A percentile compares a stretch with the other conserved stretches of the same genome.
phyloP scores from a whole-genome alignment of 768 basidiomycete species.

The Hygrophoropsis aurantiaca region DNA sequence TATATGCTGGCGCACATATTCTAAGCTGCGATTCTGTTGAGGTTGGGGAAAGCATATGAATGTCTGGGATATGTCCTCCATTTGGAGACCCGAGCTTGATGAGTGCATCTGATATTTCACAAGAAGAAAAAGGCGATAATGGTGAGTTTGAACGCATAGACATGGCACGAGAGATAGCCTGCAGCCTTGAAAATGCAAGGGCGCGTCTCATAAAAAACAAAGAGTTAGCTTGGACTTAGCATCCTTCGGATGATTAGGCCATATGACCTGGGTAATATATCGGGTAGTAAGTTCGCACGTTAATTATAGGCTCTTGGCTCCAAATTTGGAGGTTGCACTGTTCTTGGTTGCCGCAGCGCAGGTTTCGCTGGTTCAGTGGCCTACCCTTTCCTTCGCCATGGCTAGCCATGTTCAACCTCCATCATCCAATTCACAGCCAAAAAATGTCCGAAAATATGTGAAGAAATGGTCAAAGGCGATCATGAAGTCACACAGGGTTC shows the following conservation, averaged over 20 bases:
- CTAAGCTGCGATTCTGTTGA: conserved; percentile 35
- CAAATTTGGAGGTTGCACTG: background rate
- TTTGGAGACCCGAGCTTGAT: conserved; percentile 70
- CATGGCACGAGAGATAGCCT: conserved; percentile 15
- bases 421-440: conserved; percentile 8
- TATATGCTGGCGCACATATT: conserved; percentile 81
- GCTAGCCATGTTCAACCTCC: conserved; percentile 6
- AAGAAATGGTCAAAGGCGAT: conserved; percentile 52
- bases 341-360: background rate
- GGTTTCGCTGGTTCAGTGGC: background rate
- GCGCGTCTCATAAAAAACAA: background rate
- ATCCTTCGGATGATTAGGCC: background rate
- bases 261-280: conserved; percentile 1
- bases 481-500: conserved; percentile 71
- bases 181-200: conserved; percentile 4
- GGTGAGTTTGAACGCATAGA: conserved; percentile 13
- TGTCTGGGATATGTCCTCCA: conserved; percentile 82
- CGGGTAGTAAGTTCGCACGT: conserved; percentile 3
- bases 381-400: conserved; percentile 4
- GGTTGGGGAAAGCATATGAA: conserved; percentile 47
- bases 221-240: too few species aligned
- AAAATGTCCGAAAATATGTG: conserved; percentile 32
- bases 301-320: background rate
- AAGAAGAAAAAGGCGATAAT: conserved; percentile 56
- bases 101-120: conserved; percentile 88